Evolutionary conservation across 192 early-diverging fungal species (phyloP), one percentile per base, ranked within the genome.

Genomic region (Entophlyctis luteolus): DNA sequence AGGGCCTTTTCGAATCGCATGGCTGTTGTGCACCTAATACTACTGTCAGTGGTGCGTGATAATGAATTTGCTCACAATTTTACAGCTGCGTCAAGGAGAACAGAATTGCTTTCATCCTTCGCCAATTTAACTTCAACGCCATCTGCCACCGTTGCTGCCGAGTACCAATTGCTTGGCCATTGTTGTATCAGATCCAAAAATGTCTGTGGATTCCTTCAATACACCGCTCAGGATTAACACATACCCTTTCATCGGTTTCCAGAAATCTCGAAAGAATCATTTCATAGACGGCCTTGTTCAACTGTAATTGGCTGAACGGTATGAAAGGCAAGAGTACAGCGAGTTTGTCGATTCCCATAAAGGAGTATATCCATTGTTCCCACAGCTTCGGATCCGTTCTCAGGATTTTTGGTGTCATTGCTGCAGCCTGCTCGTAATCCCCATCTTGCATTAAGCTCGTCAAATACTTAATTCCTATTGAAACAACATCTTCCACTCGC

Each of bases 341-440:
- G 42, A 98, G 76, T 52, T 94, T 80, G 10, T 86, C 73, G 37
- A 84, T 76, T 34, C 93, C 89, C 10, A 88, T 86, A 79, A 98
- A 98, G n/a, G 74, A 82, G 71, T 88, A 91, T 2, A 98, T 79
- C 95, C 93, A 96, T 23, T 85, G 68, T 66, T 98, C 94, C 97
- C 97, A 99, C 1, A 90, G 75, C 10, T 83, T 60, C 4, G 79
- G 67, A 70, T 94, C 82, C 1, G 70, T 62, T 0, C 85, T 77
- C 37, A 99, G 78, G 34, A 97, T 87, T 29, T 87, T 89, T 12
- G 83, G 71, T 66, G 91, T 92, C 25, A 86, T 79, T 0, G 34
- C 56, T 4, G 93, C 95, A 0, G 92, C 91, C 33, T 88, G 85
- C 25, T 83, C 81, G 29, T 67, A 87, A 16, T 84, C 77, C 39